These are phyloP conservation scores for Pseudonectria buxi DNA, from an alignment of 2,329 filamentous ascomycete species.

Conservation along the genomic window DNA sequence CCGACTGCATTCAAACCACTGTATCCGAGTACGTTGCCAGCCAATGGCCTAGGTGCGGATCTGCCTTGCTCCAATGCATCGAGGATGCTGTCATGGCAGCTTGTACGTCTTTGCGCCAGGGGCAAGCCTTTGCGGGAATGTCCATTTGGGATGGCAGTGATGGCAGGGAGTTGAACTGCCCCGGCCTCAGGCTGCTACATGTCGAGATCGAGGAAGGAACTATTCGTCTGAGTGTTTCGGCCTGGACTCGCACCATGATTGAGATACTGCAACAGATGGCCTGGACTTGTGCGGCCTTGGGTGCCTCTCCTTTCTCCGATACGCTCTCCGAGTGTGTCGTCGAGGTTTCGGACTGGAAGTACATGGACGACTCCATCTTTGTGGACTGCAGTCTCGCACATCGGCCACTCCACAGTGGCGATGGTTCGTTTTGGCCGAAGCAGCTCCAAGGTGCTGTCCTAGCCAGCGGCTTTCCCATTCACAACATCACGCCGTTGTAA, in stretches of 20 bases:
- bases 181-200: conserved; percentile 27
- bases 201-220: conserved; percentile 28
- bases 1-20: conserved; percentile 26
- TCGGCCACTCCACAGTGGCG: conserved; percentile 21
- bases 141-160: conserved; percentile 30
- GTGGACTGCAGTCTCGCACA: conserved; percentile 29
- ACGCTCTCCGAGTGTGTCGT: conserved; percentile 24
- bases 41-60: conserved; percentile 28
- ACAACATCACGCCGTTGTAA: conserved; percentile 2
- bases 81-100: conserved; percentile 27
- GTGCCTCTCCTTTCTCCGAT: conserved; percentile 27
- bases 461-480: conserved; percentile 29
- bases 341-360: conserved; percentile 26
- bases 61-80: conserved; percentile 24
- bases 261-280: conserved; percentile 32
- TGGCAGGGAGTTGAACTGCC: conserved; percentile 17
- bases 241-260: conserved; percentile 29
- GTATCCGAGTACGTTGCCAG: conserved; percentile 26
- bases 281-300: conserved; percentile 30
- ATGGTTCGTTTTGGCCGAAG: conserved; percentile 23
- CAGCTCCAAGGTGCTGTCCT: conserved; percentile 25
- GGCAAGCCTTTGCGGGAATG: conserved; percentile 25
- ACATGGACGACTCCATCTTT: conserved; percentile 27
- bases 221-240: conserved; percentile 27
- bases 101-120: conserved; percentile 16